These are phyloP conservation scores for Bjerkandera adusta DNA, from an alignment of 1,284 basidiomycete species.

Conservation along the genomic window DNA sequence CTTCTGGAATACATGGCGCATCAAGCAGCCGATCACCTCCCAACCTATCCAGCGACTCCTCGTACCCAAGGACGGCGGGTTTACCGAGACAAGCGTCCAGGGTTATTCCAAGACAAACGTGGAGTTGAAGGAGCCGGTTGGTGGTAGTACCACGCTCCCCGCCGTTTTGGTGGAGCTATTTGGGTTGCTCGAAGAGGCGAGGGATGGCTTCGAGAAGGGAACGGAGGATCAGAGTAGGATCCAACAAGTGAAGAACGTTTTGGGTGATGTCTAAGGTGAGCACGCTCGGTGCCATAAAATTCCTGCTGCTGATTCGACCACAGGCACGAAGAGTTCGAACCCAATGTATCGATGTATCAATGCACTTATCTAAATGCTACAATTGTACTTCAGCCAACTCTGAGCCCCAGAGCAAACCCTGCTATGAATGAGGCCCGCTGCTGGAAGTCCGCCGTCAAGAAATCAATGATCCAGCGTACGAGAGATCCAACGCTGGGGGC, in stretches of 20 bases:
- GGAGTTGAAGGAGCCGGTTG: constrained; percentile 34
- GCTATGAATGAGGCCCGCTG: constrained; percentile 75
- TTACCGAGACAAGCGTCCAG: constrained; percentile 40
- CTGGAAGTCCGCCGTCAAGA: constrained; percentile 93
- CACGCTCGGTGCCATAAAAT: neutral
- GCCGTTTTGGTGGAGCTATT: constrained; percentile 36
- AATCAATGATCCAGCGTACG: constrained; percentile 77
- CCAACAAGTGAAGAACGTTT: constrained; percentile 31
- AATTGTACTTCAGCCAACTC: constrained; percentile 38
- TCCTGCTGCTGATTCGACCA: too few species aligned
- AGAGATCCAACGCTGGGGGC: constrained; percentile 65
- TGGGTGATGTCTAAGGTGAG: constrained; percentile 9
- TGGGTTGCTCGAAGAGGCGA: constrained; percentile 22
- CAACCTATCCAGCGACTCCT: constrained; percentile 42
- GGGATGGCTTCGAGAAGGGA: constrained; percentile 15
- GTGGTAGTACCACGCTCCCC: constrained; percentile 35
- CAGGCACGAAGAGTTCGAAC: too few species aligned
- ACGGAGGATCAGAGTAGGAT: constrained; percentile 33
- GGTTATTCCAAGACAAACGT: constrained; percentile 37
- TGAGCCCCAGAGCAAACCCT: constrained; percentile 66
- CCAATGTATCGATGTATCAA: too few species aligned
- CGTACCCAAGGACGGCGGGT: constrained; percentile 20
- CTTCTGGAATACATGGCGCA: constrained; percentile 44
- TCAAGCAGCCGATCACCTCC: constrained; percentile 31
- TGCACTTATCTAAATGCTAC: neutral